Percentiles rank a stretch among this genome's conserved stretches.
Conservation (phyloP, 2,329 filamentous ascomycete species). For the Monilinia fructigena region DNA sequence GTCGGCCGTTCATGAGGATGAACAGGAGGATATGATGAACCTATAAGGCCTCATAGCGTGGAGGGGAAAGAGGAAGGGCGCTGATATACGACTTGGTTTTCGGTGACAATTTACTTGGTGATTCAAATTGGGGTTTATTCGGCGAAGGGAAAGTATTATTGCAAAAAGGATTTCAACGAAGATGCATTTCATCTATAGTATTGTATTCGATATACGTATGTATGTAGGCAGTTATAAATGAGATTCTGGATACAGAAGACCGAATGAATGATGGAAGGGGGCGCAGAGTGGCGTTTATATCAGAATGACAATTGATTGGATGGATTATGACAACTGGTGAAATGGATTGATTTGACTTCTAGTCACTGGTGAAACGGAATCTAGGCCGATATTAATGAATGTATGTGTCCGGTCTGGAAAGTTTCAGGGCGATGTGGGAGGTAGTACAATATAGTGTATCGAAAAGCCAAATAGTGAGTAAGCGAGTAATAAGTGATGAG, state of each 20-base stretch:
- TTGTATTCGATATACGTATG: background rate
- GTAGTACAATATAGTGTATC: no score
- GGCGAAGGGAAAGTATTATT: background rate
- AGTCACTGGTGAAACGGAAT: background rate
- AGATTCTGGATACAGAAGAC: conserved; percentile 38
- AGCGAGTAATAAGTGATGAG: no score
- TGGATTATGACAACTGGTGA: conserved; percentile 76
- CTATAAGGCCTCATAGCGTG: background rate
- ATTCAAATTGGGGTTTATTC: conserved; percentile 5
- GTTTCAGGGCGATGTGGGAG: no score
- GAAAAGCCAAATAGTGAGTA: no score
- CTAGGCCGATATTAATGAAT: no score
- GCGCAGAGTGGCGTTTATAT: conserved; percentile 74
- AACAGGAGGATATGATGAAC: background rate
- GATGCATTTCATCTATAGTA: background rate
- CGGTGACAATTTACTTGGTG: background rate
- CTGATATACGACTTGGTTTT: conserved; percentile 11
- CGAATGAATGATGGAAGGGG: background rate
- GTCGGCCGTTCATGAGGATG: conserved; percentile 4
- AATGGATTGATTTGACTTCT: conserved; percentile 55
- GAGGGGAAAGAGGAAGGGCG: background rate
- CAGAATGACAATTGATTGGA: background rate
- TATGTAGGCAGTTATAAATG: conserved; percentile 32
- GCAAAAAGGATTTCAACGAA: background rate
- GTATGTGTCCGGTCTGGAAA: no score